Conservation (phyloP, 1,284 basidiomycete species). For the Ustilago tritici region DNA sequence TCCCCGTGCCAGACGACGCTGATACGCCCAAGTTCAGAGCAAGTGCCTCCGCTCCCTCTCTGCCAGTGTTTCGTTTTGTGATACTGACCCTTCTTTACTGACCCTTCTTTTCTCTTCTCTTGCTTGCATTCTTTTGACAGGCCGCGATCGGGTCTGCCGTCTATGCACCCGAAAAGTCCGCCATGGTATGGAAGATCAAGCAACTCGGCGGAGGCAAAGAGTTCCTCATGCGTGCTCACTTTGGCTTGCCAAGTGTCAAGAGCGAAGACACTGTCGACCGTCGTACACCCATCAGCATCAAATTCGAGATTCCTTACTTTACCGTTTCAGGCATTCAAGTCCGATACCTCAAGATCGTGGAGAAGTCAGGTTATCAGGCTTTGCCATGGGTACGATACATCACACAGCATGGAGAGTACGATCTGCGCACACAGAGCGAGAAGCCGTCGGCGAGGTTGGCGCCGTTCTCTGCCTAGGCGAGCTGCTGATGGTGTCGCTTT, state of each 20-base stretch:
- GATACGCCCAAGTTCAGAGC: constrained; percentile 93
- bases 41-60: neutral
- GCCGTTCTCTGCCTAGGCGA: constrained; percentile 52
- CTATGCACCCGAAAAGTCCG: constrained; percentile 68
- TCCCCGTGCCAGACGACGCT: constrained; percentile 97
- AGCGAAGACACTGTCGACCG: constrained; percentile 81
- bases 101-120: neutral
- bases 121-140: neutral
- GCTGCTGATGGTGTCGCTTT: neutral
- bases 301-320: constrained; percentile 98
- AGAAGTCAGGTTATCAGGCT: constrained; percentile 92
- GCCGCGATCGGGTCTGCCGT: constrained; percentile 64
- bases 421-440: constrained; percentile 72
- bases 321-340: constrained; percentile 94
- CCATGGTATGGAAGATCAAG: constrained; percentile 70
- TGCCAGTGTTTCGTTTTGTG: neutral
- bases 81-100: constrained; percentile 1
- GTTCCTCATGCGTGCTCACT: constrained; percentile 69
- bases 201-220: constrained; percentile 68
- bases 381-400: constrained; percentile 79
- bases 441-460: constrained; percentile 62
- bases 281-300: constrained; percentile 92
- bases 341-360: constrained; percentile 95
- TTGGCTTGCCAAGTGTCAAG: constrained; percentile 68
- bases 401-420: constrained; percentile 91